Evolutionary conservation across 2,329 filamentous ascomycete species (phyloP), one percentile per base, ranked within the genome.

Genomic region (Bisporella sp.): DNA sequence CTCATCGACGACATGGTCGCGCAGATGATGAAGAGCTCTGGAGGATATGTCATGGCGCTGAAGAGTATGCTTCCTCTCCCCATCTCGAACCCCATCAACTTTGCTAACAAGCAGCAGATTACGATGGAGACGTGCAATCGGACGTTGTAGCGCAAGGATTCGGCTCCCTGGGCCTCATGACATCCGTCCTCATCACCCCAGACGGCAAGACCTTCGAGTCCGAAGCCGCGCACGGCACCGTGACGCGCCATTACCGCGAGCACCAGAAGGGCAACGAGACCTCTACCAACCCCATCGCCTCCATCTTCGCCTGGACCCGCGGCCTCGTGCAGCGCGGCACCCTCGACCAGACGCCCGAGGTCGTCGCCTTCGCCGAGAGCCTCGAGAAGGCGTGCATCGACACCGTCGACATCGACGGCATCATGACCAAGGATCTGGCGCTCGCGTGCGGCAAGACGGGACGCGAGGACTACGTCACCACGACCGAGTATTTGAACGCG

Each of bases 371-470:
- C 65, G 93, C 92, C 52, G 88, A 97, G 76, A 81, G 79, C 66
- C 81, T 99, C 49, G 93, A 99, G 79, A 79, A 87, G 71, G 93
- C 93, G 37, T 96, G 93, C 70, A 78, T 96, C 53, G 90, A 97
- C 70, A 92, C 92, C 30, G 93, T 99, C 60, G 88, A 97, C 68
- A 71, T 87, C 52, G 92, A 97, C 67, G 88, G 88, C 56, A 87
- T 97, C 75, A 99, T 97, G 93, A 99, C 93, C 70, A 99, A 99
- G 83, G 93, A 99, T 72, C 74, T 99, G 62, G 93, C 93, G n/a
- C 81, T 97, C 53, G 87, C 91, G 45, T 93, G 88, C 69, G 93
- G 93, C 64, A 91, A 91, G 78, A 90, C 85, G 63, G 85, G 81
- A 55, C 81, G 88, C 59, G 81, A 81, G 62, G 85, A 89, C 66